A percentile compares a stretch with the other conserved stretches of the same genome.
phyloP scores from a whole-genome alignment of 441 rosid genomes.

The Viola pubescens region DNA sequence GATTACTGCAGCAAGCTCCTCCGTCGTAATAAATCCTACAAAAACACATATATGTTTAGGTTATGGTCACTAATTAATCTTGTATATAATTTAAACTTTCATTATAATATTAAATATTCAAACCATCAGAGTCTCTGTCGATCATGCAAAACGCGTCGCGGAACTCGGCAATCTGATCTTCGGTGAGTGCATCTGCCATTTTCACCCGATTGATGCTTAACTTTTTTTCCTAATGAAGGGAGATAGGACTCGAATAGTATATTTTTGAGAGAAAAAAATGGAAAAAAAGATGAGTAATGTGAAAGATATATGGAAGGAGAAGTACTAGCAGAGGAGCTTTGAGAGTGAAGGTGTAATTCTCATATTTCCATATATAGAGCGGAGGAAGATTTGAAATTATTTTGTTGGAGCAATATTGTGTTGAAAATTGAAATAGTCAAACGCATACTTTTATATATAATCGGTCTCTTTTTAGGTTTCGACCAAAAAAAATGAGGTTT shows the following conservation, averaged over 20 bases:
- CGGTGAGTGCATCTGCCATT: constrained; percentile 38
- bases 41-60: not conserved
- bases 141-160: constrained; percentile 48
- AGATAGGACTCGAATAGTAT: too few species aligned
- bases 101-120: not conserved
- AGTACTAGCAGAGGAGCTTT: too few species aligned
- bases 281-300: constrained; percentile 15
- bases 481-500: too few species aligned
- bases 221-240: not conserved
- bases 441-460: too few species aligned
- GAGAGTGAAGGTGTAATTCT: too few species aligned
- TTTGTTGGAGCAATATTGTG: too few species aligned
- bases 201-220: not conserved
- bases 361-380: too few species aligned
- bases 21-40: constrained; percentile 41
- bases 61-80: not conserved
- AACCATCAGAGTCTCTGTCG: constrained; percentile 49
- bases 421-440: too few species aligned
- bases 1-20: constrained; percentile 34
- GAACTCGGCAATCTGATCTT: constrained; percentile 45
- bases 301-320: not conserved
- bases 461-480: too few species aligned
- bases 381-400: too few species aligned
- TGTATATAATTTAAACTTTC: not conserved
- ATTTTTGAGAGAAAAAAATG: not conserved